Evolutionary conservation across 2,329 filamentous ascomycete genomes (phyloP).

Genomic region (Aschersonia sp.): DNA sequence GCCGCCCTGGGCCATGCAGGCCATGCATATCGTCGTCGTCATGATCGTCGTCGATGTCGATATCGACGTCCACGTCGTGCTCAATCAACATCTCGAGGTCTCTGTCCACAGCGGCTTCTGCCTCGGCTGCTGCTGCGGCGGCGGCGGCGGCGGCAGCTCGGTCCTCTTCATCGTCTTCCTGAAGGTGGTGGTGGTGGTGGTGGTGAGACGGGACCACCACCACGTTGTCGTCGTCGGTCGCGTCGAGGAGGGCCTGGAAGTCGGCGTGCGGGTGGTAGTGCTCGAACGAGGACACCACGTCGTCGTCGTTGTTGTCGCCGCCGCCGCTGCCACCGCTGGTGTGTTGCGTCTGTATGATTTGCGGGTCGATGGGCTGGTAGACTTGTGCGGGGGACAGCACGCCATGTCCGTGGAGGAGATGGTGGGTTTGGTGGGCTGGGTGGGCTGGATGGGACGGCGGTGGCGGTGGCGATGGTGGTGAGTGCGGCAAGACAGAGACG

Average conservation of each 20-base stretch:
- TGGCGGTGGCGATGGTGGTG: constrained; percentile 7
- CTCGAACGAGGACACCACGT: constrained; percentile 16
- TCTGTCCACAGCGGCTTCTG: constrained; percentile 26
- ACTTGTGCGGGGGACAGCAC: constrained; percentile 13
- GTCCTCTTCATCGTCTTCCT: constrained; percentile 2
- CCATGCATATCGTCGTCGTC: neutral
- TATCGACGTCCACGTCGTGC: constrained; percentile 28
- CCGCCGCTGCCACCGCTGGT: constrained; percentile 10
- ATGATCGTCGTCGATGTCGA: neutral
- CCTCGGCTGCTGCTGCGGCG: constrained; percentile 15
- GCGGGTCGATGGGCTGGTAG: constrained; percentile 45
- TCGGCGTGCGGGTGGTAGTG: constrained; percentile 28
- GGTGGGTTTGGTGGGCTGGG: constrained; percentile 6
- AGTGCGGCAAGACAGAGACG: neutral
- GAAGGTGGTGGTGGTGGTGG: neutral
- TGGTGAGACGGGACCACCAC: too few relatives aligned
- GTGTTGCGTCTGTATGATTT: constrained; percentile 27
- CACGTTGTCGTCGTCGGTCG: constrained; percentile 23
- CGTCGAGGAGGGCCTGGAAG: constrained; percentile 39
- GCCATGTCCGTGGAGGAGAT: constrained; percentile 17
- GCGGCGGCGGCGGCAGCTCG: neutral
- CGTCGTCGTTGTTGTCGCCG: too few relatives aligned
- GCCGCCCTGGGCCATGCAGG: neutral
- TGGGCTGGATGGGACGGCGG: constrained; percentile 2
- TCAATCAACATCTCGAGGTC: constrained; percentile 39